Conservation (phyloP, 208 protist genomes). For the Lotmaria passim region DNA sequence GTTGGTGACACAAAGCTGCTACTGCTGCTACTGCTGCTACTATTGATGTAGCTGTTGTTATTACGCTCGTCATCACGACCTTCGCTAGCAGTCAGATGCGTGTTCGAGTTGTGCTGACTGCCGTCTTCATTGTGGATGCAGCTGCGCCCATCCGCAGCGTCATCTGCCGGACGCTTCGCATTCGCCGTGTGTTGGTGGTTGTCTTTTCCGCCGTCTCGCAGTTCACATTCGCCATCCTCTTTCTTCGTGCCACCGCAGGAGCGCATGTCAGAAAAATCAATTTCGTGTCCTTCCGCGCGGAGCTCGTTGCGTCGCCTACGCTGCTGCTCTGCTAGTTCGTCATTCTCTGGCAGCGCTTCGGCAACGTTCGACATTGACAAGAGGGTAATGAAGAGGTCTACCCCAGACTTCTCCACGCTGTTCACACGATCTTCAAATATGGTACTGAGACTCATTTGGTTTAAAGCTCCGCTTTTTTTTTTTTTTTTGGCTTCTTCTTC, state of each 20-base stretch:
- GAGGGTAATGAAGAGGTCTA: slow-evolving; percentile 1
- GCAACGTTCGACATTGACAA: not conserved
- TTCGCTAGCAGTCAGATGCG: no score
- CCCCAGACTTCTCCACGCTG: slow-evolving; percentile 2
- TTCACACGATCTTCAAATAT: slow-evolving; percentile 16
- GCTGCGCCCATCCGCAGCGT: no score
- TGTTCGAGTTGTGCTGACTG: no score
- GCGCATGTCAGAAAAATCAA: slow-evolving; percentile 5
- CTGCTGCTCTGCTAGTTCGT: slow-evolving; percentile 1
- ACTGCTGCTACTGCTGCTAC: not conserved
- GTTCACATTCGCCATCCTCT: not conserved
- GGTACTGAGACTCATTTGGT: slow-evolving; percentile 8
- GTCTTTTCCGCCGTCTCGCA: not conserved
- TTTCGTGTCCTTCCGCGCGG: slow-evolving; percentile 1
- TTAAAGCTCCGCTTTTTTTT: no score
- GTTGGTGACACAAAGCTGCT: slow-evolving; percentile 11
- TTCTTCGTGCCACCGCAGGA: not conserved
- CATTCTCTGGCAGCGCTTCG: not conserved
- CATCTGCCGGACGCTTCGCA: not conserved
- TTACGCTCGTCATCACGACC: not conserved
- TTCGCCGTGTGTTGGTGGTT: no score
- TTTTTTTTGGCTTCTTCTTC: not conserved
- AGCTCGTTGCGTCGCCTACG: slow-evolving; percentile 11
- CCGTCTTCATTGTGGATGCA: no score
- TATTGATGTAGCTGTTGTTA: not conserved